A percentile compares a stretch with the other conserved stretches of the same genome.
These are phyloP conservation scores for Pistacia integerrima DNA, from an alignment of 345 rosid species.

Conservation along the genomic window DNA sequence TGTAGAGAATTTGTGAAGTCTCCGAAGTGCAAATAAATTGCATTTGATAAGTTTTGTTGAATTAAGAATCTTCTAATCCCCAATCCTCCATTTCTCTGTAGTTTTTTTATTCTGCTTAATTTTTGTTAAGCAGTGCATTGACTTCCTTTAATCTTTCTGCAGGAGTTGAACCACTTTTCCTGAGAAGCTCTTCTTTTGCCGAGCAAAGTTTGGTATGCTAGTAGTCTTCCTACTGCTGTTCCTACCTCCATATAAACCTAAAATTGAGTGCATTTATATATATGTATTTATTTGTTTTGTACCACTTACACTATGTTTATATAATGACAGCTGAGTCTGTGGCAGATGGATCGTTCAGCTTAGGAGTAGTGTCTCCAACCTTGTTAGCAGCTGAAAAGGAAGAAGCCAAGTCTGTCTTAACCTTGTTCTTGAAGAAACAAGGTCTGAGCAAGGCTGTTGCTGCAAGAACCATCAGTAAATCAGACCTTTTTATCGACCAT, in stretches of 20 bases:
- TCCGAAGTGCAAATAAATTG: not conserved
- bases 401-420: conserved; percentile 88
- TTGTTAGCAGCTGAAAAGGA: conserved; percentile 80
- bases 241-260: not conserved
- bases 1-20: not conserved
- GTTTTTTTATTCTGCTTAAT: not conserved
- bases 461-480: conserved; percentile 68
- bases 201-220: conserved; percentile 38
- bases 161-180: conserved; percentile 32
- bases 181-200: conserved; percentile 36
- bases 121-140: not conserved
- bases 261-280: not conserved
- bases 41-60: not conserved
- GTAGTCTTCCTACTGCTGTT: not conserved
- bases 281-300: not conserved
- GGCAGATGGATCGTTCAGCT: conserved; percentile 52
- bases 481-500: conserved; percentile 72
- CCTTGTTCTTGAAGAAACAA: conserved; percentile 78
- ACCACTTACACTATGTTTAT: not conserved
- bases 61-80: not conserved
- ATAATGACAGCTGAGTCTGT: conserved; percentile 47
- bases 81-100: not conserved
- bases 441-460: conserved; percentile 74
- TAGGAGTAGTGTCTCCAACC: conserved; percentile 57
- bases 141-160: conserved; percentile 8